Evolutionary conservation across 2,329 filamentous ascomycete genomes (phyloP).

Genomic region (Cladosporium sp.): DNA sequence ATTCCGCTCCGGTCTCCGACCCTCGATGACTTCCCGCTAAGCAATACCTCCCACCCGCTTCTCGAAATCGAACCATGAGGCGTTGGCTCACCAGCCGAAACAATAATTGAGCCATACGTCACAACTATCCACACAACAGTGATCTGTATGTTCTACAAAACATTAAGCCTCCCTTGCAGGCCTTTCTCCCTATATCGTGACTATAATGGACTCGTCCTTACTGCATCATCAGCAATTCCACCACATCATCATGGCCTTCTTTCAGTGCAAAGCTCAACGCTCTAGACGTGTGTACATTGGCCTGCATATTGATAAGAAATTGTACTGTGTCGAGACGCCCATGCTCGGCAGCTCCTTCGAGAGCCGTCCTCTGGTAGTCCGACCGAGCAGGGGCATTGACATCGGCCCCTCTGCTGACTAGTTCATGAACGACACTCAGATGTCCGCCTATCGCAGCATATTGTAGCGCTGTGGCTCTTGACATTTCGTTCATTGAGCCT

Average conservation of each 20-base stretch:
- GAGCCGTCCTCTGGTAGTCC: not conserved
- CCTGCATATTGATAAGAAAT: conserved; percentile 1
- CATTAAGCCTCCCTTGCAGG: too few relatives aligned
- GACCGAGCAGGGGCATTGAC: not conserved
- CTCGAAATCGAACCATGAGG: too few relatives aligned
- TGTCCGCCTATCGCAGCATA: not conserved
- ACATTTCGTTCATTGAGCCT: not conserved
- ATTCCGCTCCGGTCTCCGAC: too few relatives aligned
- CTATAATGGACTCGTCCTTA: too few relatives aligned
- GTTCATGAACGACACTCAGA: not conserved
- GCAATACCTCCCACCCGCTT: too few relatives aligned
- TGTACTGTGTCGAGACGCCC: conserved; percentile 2
- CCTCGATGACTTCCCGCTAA: too few relatives aligned
- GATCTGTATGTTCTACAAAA: too few relatives aligned
- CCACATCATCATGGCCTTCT: conserved; percentile 4
- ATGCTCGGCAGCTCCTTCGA: not conserved
- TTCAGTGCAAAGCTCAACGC: not conserved
- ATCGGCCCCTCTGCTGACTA: conserved; percentile 3
- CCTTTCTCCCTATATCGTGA: too few relatives aligned
- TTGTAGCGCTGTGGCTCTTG: not conserved
- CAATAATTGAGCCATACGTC: too few relatives aligned
- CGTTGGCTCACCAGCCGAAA: too few relatives aligned
- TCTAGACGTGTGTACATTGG: not conserved
- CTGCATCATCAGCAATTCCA: not conserved
- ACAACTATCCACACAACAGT: too few relatives aligned